A percentile compares a stretch with the other conserved stretches of the same genome.
Evolutionary conservation across 352 stramenopile species (phyloP).

Genomic region (Pythium folliculosum): DNA sequence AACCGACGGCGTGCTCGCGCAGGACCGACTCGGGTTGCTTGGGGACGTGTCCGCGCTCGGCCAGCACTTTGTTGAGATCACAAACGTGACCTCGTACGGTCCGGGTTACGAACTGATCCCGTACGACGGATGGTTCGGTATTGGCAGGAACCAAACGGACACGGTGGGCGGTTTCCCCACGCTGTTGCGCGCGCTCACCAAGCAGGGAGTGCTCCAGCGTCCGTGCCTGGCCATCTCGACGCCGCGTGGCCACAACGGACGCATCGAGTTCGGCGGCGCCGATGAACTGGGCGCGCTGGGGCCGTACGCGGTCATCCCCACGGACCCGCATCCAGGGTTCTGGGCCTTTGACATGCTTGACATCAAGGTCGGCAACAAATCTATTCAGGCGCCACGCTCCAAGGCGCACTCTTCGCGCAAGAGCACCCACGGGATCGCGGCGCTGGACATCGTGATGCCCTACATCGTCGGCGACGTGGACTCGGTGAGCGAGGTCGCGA

Average conservation of each 20-base stretch:
- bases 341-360: neutral
- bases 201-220: neutral
- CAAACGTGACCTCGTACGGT: conserved; percentile 5
- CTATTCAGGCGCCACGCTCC: neutral
- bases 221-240: conserved; percentile 3
- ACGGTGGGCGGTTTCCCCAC: neutral
- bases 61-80: conserved; percentile 16
- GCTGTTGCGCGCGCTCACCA: neutral
- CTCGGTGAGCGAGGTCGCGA: neutral
- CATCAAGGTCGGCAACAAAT: neutral
- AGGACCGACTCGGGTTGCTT: neutral
- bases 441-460: neutral
- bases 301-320: neutral
- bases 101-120: conserved; percentile 1
- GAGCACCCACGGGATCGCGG: neutral
- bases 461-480: neutral
- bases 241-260: conserved; percentile 13
- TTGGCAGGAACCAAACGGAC: neutral
- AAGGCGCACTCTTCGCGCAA: neutral
- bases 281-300: neutral
- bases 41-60: neutral
- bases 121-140: conserved; percentile 12
- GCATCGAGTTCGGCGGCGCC: neutral
- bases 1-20: neutral
- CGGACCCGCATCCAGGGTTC: neutral